These are phyloP conservation scores for Podospora sp. DNA, from an alignment of 495 filamentous ascomycete genomes.

Conservation along the genomic window DNA sequence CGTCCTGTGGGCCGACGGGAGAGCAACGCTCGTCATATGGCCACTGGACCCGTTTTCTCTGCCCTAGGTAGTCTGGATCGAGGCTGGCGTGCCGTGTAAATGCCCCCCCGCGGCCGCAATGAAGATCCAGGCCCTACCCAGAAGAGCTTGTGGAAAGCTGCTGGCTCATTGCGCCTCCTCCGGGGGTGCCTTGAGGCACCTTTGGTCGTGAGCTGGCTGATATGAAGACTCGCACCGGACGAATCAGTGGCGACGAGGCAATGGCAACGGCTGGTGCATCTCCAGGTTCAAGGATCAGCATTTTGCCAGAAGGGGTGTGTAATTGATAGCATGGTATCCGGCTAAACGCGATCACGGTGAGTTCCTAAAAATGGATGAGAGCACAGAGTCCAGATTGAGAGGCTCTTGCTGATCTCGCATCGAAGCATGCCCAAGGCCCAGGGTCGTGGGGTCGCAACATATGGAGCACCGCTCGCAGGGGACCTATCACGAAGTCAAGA, in stretches of 20 bases:
- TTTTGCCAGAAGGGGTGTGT: constrained; percentile 33
- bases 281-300: constrained; percentile 30
- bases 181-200: background rate
- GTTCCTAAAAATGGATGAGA: constrained; percentile 31
- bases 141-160: background rate
- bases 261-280: constrained; percentile 12
- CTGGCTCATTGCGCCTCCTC: background rate
- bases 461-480: background rate
- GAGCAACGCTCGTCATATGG: constrained; percentile 17
- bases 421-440: constrained; percentile 11
- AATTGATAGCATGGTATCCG: constrained; percentile 31
- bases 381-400: constrained; percentile 11
- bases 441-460: background rate
- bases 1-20: constrained; percentile 27
- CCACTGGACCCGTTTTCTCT: constrained; percentile 3
- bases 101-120: constrained; percentile 21
- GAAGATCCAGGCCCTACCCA: constrained; percentile 14
- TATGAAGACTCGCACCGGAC: constrained; percentile 12
- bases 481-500: background rate
- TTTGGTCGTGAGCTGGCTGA: constrained; percentile 3
- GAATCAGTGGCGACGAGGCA: constrained; percentile 16
- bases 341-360: constrained; percentile 25
- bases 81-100: constrained; percentile 26
- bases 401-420: constrained; percentile 11
- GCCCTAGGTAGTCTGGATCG: constrained; percentile 2